Conservation (phyloP, 1,284 basidiomycete genomes). For the Cutaneotrichosporon mucoides region DNA sequence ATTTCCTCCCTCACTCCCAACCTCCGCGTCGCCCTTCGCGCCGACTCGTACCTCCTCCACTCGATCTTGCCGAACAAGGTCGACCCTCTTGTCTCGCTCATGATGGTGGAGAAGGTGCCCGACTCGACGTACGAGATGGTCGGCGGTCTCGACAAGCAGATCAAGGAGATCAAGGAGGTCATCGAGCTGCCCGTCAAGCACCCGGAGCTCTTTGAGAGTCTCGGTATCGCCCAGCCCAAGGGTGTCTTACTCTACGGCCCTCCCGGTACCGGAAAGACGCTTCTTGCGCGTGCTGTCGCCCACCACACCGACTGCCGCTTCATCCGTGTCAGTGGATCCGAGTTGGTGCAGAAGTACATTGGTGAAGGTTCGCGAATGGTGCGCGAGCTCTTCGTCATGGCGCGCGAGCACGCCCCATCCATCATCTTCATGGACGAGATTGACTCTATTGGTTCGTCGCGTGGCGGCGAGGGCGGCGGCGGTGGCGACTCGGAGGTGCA, state of each 20-base stretch:
- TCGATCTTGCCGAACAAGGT: constrained; percentile 93
- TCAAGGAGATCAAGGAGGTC: constrained; percentile 99
- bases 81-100: constrained; percentile 88
- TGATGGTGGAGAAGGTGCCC: constrained; percentile 99
- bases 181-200: constrained; percentile 98
- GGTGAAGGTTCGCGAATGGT: constrained; percentile 97
- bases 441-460: constrained; percentile 91
- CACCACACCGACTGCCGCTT: constrained; percentile 99
- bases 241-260: constrained; percentile 95
- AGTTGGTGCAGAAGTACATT: constrained; percentile 98
- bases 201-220: constrained; percentile 91
- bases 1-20: constrained; percentile 74
- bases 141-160: constrained; percentile 94
- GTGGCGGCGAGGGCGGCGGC: constrained; percentile 82
- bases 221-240: constrained; percentile 97
- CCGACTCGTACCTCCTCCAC: constrained; percentile 92
- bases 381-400: constrained; percentile 97
- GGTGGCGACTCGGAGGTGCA: constrained; percentile 95
- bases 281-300: constrained; percentile 88
- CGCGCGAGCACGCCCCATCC: constrained; percentile 94
- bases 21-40: constrained; percentile 89
- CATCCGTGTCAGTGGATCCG: constrained; percentile 91
- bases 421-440: constrained; percentile 99
- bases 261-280: constrained; percentile 94
- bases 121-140: constrained; percentile 99